Base-by-base conservation (phyloP, 2,329 filamentous ascomycete genomes). In the Aspergillus melleus region DNA sequence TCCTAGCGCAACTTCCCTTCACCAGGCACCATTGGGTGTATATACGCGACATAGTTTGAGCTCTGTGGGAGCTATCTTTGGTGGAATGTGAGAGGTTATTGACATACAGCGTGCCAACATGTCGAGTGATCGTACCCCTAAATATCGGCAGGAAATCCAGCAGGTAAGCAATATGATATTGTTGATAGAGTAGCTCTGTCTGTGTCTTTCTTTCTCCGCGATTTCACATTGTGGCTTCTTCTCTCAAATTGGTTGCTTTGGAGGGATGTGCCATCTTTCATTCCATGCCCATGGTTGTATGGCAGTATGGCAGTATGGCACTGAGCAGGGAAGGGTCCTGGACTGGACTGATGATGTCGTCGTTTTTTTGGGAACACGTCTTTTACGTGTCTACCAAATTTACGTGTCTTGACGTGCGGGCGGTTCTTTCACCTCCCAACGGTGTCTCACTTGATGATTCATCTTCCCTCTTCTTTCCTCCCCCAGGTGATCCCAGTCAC, bases 61-160 rank as follows among this genome's bases (percentile, higher is more conserved):
- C 61, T 47, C 44, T 57, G 36, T 30, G 39, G n/a, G 14, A 6
- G 16, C 22, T 9, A 20, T 29, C 57, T 66, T 14, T 22, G 10
- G 11, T 26, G 52, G 30, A 22, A 56, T 57, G 54, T 57, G 44
- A 16, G 19, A 26, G 20, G 19, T n/a, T 44, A 26, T 55, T 32
- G 9, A n/a, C 46, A 51, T 30, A 58, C 4, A 36, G 11, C 11
- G 47, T 42, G 53, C 47, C 79, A 83, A 73, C 58, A 93, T 92
- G 90, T 84, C 87, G 67, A 70, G 67, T 20, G 90, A 95, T 77
- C 85, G 84, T 74, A 85, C 85, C 70, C 88, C 86, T 77, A 98
- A 97, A 78, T 99, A 98, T 78, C 88, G 93, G 76, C 92, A 96
- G 81, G 95, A 99, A 84, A 99, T 99, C 80, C 95, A 96, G 79